phyloP scores from a whole-genome alignment of 345 rosid genomes.

The Clausena lansium region DNA sequence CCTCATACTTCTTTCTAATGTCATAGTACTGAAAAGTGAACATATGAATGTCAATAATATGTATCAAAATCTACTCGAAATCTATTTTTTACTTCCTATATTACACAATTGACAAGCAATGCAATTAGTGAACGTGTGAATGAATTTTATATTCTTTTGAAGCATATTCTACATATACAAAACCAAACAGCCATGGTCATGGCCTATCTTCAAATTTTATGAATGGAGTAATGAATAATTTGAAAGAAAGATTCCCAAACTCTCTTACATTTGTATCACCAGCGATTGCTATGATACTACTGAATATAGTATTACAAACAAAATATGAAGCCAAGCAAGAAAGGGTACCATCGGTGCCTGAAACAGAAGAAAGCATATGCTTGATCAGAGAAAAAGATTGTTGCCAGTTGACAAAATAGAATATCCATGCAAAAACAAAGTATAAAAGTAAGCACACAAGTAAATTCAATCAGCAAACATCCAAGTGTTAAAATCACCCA shows the following conservation, averaged over 20 bases:
- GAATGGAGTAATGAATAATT: background rate
- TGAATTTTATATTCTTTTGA: background rate
- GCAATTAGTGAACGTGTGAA: background rate
- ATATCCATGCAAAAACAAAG: background rate
- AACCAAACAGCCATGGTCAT: background rate
- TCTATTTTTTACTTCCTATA: background rate
- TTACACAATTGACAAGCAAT: background rate
- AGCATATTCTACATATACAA: background rate
- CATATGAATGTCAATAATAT: conserved; percentile 5
- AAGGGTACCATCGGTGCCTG: conserved; percentile 94
- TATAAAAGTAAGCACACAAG: background rate
- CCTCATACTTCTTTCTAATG: conserved; percentile 83
- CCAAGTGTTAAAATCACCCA: conserved; percentile 1
- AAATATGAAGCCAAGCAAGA: conserved; percentile 95
- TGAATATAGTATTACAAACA: conserved; percentile 85
- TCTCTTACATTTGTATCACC: conserved; percentile 71
- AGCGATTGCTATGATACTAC: conserved; percentile 58
- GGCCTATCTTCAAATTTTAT: background rate
- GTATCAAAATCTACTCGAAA: background rate
- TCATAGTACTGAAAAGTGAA: conserved; percentile 77
- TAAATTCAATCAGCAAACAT: background rate
- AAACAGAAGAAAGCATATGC: conserved; percentile 11
- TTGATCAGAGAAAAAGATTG: conserved; percentile 6
- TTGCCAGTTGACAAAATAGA: background rate
- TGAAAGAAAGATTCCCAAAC: background rate